Base-by-base conservation (phyloP, 2,329 filamentous ascomycete genomes). In the Taxawa tesnikishii region DNA sequence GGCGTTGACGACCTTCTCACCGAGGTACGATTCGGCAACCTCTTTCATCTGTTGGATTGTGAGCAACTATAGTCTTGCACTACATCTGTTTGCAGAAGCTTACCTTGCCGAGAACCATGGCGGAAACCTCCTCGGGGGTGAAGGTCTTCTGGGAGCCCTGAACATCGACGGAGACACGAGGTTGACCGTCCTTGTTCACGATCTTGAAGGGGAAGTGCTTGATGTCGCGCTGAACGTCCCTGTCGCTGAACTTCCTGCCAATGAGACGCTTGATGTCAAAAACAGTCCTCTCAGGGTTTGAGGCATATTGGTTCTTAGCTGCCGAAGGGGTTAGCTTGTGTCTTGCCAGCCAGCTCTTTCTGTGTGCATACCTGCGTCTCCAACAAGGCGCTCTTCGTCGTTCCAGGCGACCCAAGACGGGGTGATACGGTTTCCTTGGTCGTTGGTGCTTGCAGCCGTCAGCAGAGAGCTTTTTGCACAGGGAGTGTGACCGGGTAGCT, bases 181-280 rank as follows among this genome's bases (percentile, higher is more conserved):
- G 90, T 70, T 94, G 94, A 58, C 78, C 85, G 62, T 81, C 75
- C 70, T 90, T 87, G 70, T 81, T 73, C 54, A 84, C 56, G 40
- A 98, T 82, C 67, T 83, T 84, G 80, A 88, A 98, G 53, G 90
- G 88, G 74, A 94, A 94, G 71, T 94, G 83, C 82, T 98, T 96
- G 56, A 90, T 73, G 56, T 98, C 90, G 56, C 68, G 72, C 68
- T 94, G 87, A 45, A 94, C 79, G 43, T 92, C 83, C 67, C 79
- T 82, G 58, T 59, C 63, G 47, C 52, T 55, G 51, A 55, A 67
- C 53, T 67, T 67, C 44, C 62, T 58, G 24, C 64, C 64, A 43
- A 68, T 67, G 36, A 68, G 51, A 51, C 64, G 60, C 59, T 67
- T 67, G 58, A 53, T 52, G 36, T 50, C 45, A 53, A 65, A 67